Base-by-base conservation (phyloP, 805 yeast genomes). In the Lachancea sp. region DNA sequence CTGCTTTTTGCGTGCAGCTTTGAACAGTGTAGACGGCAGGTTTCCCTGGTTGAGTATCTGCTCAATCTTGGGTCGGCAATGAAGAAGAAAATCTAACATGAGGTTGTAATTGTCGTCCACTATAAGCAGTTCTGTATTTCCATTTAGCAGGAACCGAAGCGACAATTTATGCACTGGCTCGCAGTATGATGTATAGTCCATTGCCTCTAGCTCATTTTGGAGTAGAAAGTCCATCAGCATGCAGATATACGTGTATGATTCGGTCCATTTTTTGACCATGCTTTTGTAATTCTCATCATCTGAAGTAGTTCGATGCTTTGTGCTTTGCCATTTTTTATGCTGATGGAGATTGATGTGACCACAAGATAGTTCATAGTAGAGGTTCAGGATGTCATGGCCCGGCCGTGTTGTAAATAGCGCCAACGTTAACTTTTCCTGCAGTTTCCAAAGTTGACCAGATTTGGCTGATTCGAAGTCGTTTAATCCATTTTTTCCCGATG, bases 381-480 rank as follows among this genome's bases (percentile, higher is more conserved):
- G 22, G 22, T 49, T 37, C 35, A 57, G 27, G 13, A 56, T 38
- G 11, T 59, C 52, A 2, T 38, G 39, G 6, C 66, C 66, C 3
- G 60, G 31, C 32, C 40, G 45, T 6, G 66, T 60, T 8, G 58
- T 52, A 32, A 57, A 52, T 2, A 59, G 43, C 10, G 52, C 49
- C 15, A 59, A 33, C 9, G 51, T 25, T 9, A 52, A 26, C 18
- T 51, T 42, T 44, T 46, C 49, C 25, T 38, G 44, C 9, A 43
- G 29, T 16, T 25, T n/a, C 32, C 15, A 10, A 5, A 32, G 27
- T 17, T 25, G 13, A n/a, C 20, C 19, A 16, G 18, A 16, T 3
- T 36, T 29, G n/a, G n/a, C 12, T 15, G 15, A 32, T 10, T 20
- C 31, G 16, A 19, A 32, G 3, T 11, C 20, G 37, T 32, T 13